Percentiles rank a stretch among this genome's conserved stretches.
phyloP scores from a whole-genome alignment of 306 rosid species.

The Trifolium pratense region DNA sequence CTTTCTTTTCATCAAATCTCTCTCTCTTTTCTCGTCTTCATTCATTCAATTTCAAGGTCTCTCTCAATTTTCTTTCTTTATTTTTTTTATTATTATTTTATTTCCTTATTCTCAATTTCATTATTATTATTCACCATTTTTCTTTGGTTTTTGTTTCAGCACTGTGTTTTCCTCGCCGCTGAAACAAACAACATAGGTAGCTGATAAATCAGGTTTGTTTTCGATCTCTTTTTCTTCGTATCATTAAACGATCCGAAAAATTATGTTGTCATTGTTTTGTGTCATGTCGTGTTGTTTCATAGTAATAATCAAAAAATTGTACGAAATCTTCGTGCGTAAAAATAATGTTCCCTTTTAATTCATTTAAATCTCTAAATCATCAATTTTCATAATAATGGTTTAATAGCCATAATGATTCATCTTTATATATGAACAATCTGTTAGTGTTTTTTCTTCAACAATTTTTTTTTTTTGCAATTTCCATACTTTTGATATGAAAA shows the following conservation, averaged over 20 bases:
- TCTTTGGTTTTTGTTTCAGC: conserved; percentile 31
- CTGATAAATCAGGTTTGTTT: conserved; percentile 42
- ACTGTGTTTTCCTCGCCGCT: neutral
- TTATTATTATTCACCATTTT: neutral
- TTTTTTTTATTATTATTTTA: neutral
- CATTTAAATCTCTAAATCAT: neutral
- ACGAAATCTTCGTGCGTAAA: neutral
- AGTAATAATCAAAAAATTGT: neutral
- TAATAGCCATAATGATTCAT: neutral
- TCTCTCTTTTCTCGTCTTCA: conserved; percentile 8
- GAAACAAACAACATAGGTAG: neutral
- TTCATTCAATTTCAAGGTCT: conserved; percentile 33
- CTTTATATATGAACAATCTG: neutral
- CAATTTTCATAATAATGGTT: conserved; percentile 12
- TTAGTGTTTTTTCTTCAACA: neutral
- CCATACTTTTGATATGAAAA: neutral
- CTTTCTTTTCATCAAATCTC: neutral
- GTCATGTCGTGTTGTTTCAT: neutral
- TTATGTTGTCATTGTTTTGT: conserved; percentile 19
- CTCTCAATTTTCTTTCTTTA: neutral
- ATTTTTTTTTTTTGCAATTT: neutral
- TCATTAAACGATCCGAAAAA: conserved; percentile 11
- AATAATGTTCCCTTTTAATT: neutral
- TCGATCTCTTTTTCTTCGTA: conserved; percentile 16
- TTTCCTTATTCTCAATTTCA: neutral